A percentile compares a stretch with the other conserved stretches of the same genome.
Evolutionary conservation across 768 basidiomycete species (phyloP).

Genomic region (Hypsizygus marmoreus): DNA sequence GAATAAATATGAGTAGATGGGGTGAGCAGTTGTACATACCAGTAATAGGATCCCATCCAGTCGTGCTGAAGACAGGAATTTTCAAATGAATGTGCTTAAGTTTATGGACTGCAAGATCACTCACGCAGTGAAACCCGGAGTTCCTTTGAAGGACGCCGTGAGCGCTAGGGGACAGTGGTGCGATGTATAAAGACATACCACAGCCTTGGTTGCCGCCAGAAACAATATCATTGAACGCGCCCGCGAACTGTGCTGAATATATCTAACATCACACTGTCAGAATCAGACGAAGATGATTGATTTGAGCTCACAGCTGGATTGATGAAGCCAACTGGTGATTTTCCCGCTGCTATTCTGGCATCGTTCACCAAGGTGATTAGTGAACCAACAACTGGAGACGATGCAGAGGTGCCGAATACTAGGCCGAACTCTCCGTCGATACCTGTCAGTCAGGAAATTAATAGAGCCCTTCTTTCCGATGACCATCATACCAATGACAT

Average conservation of each 20-base stretch:
- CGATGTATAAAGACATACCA: constrained; percentile 20
- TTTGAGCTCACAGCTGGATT: constrained; percentile 41
- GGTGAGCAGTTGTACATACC: constrained; percentile 24
- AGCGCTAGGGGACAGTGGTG: background rate
- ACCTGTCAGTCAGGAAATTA: constrained; percentile 18
- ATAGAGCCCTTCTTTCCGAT: background rate
- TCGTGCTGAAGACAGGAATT: constrained; percentile 23
- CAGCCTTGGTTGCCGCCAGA: constrained; percentile 42
- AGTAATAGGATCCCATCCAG: constrained; percentile 46
- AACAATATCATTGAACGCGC: constrained; percentile 43
- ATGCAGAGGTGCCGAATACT: constrained; percentile 52
- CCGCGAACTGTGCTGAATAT: constrained; percentile 33
- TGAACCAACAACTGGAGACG: constrained; percentile 50
- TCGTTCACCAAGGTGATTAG: constrained; percentile 57
- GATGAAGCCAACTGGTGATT: constrained; percentile 49
- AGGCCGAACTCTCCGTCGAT: constrained; percentile 41
- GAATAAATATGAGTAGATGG: too few relatives aligned
- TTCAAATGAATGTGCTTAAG: constrained; percentile 3
- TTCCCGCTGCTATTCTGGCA: constrained; percentile 43
- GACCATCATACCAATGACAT: constrained; percentile 33
- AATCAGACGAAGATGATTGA: background rate
- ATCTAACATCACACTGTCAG: constrained; percentile 31
- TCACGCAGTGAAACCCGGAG: constrained; percentile 37
- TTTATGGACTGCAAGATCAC: constrained; percentile 5
- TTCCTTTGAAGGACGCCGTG: constrained; percentile 21